These are phyloP conservation scores for Nicotiana attenuata DNA, from an alignment of 257 asterid species.

Conservation along the genomic window DNA sequence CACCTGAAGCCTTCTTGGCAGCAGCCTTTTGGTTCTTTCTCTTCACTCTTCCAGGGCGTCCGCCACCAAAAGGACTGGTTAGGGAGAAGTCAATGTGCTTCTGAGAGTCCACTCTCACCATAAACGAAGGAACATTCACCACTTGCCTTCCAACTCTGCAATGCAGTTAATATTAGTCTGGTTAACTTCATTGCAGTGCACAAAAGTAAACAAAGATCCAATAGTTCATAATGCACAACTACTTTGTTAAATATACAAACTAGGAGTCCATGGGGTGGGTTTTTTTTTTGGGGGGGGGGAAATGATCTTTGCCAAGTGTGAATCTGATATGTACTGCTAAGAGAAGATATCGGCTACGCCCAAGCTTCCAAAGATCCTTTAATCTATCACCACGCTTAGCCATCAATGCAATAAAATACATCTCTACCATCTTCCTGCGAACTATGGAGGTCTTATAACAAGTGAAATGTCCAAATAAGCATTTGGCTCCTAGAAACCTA, in stretches of 20 bases:
- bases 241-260: background rate
- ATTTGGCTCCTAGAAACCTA: background rate
- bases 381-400: background rate
- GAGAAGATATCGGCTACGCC: background rate
- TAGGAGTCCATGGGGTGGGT: background rate
- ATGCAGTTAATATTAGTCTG: background rate
- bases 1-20: slow-evolving; percentile 53
- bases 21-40: slow-evolving; percentile 52
- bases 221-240: background rate
- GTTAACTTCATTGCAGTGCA: background rate
- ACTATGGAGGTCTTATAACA: background rate
- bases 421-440: background rate
- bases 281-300: no score
- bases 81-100: slow-evolving; percentile 53
- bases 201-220: background rate
- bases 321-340: background rate
- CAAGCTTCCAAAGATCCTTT: background rate
- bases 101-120: slow-evolving; percentile 51
- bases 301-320: background rate
- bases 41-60: slow-evolving; percentile 58
- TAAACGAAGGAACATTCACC: slow-evolving; percentile 47
- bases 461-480: background rate
- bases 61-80: slow-evolving; percentile 51
- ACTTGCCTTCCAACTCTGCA: slow-evolving; percentile 55
- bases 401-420: background rate